Evolutionary conservation across 1,284 basidiomycete species (phyloP), one percentile per base, ranked within the genome.

Genomic region (Tranzscheliella williamsii): DNA sequence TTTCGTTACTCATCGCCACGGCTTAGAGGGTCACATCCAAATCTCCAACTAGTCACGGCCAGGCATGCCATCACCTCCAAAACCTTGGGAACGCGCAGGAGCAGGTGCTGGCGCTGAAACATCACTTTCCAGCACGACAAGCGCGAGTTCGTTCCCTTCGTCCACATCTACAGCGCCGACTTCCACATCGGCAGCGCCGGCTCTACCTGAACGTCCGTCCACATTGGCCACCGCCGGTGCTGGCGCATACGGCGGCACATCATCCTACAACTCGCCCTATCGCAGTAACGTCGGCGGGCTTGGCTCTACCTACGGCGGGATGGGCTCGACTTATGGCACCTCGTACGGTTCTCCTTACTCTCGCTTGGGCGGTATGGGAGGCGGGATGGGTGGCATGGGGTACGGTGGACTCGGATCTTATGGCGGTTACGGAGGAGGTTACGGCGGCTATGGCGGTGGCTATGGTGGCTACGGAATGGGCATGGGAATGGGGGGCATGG

Each of bases 81-180:
- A 77, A 43, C 75, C 75, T 18, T 77, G 75, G 75, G 75, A 77
- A 51, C 53, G 54, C 15, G 62, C 55, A 23, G 72, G 74, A 18
- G 70, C 67, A n/a, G 47, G 49, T n/a, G 43, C 53, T 29, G 57
- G 45, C 13, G 40, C 56, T 15, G 40, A 56, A 16, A 27, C 39
- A 3, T 38, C 64, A 9, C 36, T 65, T 8, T 33, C 55, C 24
- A 24, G 40, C 30, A 47, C 50, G 30, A n/a, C 60, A 13, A 44
- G 55, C 21, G 24, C 48, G 3, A n/a, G n/a, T n/a, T n/a, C n/a
- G n/a, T n/a, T n/a, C n/a, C n/a, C n/a, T n/a, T 17, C 48, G 16
- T 22, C 55, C 11, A 35, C 56, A 12, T 35, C 54, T 15, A 40
- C 61, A 1, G 46, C 48, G 5, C 40, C 46, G 9, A 51, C 57